Conservation (phyloP, 169 alveolate genomes). For the Eimeria falciformis region DNA sequence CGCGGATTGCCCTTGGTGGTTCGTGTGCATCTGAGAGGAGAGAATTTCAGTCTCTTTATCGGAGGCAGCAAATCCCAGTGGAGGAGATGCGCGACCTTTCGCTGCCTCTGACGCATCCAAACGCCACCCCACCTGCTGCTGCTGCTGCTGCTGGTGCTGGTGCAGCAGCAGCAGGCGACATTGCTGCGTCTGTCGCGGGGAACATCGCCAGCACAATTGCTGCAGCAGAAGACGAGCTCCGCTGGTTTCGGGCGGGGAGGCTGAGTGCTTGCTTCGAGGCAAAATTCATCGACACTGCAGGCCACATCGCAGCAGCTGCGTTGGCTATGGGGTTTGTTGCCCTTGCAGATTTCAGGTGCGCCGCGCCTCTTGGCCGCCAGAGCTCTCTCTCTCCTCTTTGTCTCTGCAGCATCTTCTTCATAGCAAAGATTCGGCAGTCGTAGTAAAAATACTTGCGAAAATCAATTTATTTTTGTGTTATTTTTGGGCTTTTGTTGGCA, state of each 20-base stretch:
- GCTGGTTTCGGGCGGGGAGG: background rate
- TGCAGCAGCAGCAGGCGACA: slow-evolving; percentile 38
- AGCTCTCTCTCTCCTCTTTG: too few relatives aligned
- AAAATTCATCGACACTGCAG: slow-evolving; percentile 46
- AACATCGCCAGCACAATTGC: background rate
- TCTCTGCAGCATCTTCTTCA: too few relatives aligned
- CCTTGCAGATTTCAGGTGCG: slow-evolving; percentile 45
- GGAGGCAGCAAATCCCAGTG: slow-evolving; percentile 14
- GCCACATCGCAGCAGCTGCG: slow-evolving; percentile 54
- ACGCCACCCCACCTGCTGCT: background rate
- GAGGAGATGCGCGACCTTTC: background rate
- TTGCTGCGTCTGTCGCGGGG: background rate
- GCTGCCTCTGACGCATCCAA: slow-evolving; percentile 36
- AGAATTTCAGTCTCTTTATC: slow-evolving; percentile 4
- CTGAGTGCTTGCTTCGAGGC: slow-evolving; percentile 41
- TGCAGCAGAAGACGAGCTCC: slow-evolving; percentile 18
- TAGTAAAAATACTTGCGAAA: too few relatives aligned
- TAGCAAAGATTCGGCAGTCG: too few relatives aligned
- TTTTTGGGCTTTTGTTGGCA: background rate
- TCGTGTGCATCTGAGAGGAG: slow-evolving; percentile 11
- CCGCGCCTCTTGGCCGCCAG: too few relatives aligned
- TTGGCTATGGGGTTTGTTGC: slow-evolving; percentile 40
- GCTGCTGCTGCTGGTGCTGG: slow-evolving; percentile 4
- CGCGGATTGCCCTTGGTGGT: slow-evolving; percentile 15
- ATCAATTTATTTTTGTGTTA: background rate